Percentiles rank a stretch among this genome's conserved stretches.
Evolutionary conservation across 208 protist species (phyloP).

Genomic region (Angomonas ambiguus): DNA sequence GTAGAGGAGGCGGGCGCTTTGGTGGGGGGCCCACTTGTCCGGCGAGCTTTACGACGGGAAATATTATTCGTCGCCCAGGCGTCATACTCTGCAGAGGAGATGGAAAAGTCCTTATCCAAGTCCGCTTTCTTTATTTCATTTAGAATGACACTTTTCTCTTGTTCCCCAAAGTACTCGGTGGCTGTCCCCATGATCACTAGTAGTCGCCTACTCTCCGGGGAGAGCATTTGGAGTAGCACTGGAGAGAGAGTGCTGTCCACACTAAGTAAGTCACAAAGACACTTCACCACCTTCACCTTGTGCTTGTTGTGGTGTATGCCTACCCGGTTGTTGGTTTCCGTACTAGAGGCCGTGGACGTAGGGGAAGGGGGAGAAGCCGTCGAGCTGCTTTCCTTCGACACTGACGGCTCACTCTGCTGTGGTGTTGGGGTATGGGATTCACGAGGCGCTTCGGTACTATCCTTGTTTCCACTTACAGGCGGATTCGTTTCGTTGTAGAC

Average conservation of each 20-base stretch:
- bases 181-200: constrained; percentile 78
- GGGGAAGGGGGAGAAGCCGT: not conserved
- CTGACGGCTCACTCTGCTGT: not conserved
- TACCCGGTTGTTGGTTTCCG: not conserved
- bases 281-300: constrained; percentile 45
- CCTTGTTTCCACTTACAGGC: too few species aligned
- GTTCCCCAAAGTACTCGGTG: constrained; percentile 74
- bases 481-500: not conserved
- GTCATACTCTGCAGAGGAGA: constrained; percentile 74
- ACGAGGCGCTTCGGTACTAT: too few species aligned
- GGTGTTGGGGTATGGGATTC: not conserved
- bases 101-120: constrained; percentile 59
- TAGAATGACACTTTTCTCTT: constrained; percentile 17
- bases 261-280: constrained; percentile 47
- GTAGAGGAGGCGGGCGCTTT: not conserved
- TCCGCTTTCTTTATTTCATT: constrained; percentile 74
- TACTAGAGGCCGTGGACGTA: not conserved
- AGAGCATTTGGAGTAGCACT: constrained; percentile 45
- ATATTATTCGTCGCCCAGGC: constrained; percentile 45
- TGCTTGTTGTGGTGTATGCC: constrained; percentile 32
- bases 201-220: constrained; percentile 65
- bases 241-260: constrained; percentile 35
- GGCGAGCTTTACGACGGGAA: constrained; percentile 8
- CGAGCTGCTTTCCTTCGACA: not conserved
- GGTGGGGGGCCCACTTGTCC: constrained; percentile 10